Percentiles rank a stretch among this genome's conserved stretches.
phyloP scores from a whole-genome alignment of 169 alveolate genomes.

The Plasmodium fragile region DNA sequence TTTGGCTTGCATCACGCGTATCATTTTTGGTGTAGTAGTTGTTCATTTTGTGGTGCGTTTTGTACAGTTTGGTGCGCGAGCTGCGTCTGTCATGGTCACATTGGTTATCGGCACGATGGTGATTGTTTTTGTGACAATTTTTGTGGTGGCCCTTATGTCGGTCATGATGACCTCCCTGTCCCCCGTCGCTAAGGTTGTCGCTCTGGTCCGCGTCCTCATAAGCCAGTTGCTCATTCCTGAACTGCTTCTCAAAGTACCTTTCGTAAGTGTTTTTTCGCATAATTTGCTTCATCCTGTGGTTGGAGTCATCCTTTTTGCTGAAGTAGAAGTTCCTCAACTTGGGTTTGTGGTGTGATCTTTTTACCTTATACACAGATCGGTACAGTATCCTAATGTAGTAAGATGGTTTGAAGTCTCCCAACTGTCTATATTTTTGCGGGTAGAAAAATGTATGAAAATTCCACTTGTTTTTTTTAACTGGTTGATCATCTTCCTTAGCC shows the following conservation, averaged over 20 bases:
- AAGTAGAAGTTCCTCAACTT: conserved; percentile 8
- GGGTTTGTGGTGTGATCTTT: background rate
- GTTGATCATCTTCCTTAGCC: conserved; percentile 1
- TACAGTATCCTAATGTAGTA: conserved; percentile 73
- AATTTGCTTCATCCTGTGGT: conserved; percentile 9
- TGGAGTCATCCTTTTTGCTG: conserved; percentile 29
- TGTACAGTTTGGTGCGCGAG: background rate
- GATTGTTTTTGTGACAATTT: background rate
- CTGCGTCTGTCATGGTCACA: background rate
- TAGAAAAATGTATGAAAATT: conserved; percentile 10
- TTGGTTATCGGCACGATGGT: background rate
- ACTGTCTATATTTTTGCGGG: conserved; percentile 52
- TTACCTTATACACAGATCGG: conserved; percentile 47
- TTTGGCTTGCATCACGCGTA: background rate
- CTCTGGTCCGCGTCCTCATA: background rate
- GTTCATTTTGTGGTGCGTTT: background rate
- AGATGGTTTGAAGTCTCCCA: conserved; percentile 63
- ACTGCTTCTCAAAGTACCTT: conserved; percentile 59
- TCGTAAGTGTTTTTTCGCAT: conserved; percentile 48
- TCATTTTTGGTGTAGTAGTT: background rate
- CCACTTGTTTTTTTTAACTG: conserved; percentile 24
- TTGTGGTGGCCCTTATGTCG: background rate
- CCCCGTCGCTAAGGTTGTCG: background rate
- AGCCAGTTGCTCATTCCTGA: conserved; percentile 29
- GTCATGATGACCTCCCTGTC: background rate